Evolutionary conservation across 2,329 filamentous ascomycete species (phyloP), one percentile per base, ranked within the genome.

Genomic region (Cladosporium sp.): DNA sequence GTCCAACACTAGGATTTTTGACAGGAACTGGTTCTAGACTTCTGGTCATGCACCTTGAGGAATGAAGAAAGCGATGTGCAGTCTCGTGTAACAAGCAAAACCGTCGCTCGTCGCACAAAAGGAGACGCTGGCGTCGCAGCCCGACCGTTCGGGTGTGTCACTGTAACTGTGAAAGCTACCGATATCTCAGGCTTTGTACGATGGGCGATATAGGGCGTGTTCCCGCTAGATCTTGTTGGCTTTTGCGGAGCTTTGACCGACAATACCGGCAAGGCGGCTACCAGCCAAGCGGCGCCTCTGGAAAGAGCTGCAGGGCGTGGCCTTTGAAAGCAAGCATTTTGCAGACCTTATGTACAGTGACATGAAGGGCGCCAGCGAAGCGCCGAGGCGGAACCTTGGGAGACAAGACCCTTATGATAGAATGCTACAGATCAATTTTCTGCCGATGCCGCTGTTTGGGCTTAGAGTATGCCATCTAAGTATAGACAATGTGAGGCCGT

Each of bases 321-420:
- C 38, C 14, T 17, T 19, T 5, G 36, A 25, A 28, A 37, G 49
- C 49, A 51, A 51, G 49, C 47, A 50, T 50, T 50, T 50, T 50
- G 15, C 8, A 34, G 8, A 34, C 37, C 17, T 25, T 14, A 51
- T 51, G 49, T 51, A 51, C 19, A 20, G 28, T 51, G 30, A 51
- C 49, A 51, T 39, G 49, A 17, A 38, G 22, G 36, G 49, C 49
- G 49, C 49, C 49, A 51, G 49, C 49, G 49, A 51, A 39, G 49
- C 49, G 49, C 49, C 42, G 20, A 25, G 42, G 15, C 22, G 22
- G 42, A 28, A 22, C 15, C 42, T 45, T n/a, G 43, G 43, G 22
- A 22, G 22, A 20, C 28, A 47, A 47, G 43, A 30, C 15, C 22
- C 28, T 30, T 2, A 11, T 30, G 43, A 47, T 47, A 30, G 42